Evolutionary conservation across 805 yeast genomes (phyloP), one percentile per base, ranked within the genome.

Genomic region (Kodamaea leandrae): DNA sequence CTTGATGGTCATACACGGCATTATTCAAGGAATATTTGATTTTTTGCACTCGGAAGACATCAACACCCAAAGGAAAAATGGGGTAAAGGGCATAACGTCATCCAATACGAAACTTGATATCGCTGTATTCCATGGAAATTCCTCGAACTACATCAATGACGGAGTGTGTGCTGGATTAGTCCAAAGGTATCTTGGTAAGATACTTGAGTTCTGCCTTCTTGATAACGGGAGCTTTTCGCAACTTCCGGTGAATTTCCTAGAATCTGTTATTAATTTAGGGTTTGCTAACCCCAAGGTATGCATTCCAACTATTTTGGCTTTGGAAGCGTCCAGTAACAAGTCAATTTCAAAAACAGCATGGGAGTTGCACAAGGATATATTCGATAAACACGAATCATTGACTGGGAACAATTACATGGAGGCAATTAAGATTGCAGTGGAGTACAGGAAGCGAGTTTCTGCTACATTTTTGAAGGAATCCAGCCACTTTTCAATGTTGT

Each of bases 91-190:
- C 10, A 65, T 68, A 15, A 41, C 61, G 5, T 66, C 78, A 1
- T 60, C 63, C 10, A 50, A 49, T 1, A 33, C 43, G 2, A 54
- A 58, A 23, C 50, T 74, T 4, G 85, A 77, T 49, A 60, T 71
- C 10, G 71, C 67, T 5, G 75, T 72, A 0, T 76, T 82, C 49
- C 79, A 78, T 50, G 87, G 86, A 0, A 44, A 44, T 17, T 64
- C 78, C 0, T 60, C 67, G 26, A 61, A 72, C 1, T 71, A 76
- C 37, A 63, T 73, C 18, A 74, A 70, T 51, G 93, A 86, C 53
- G 85, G 89, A 10, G 78, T 86, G 0, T 82, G 93, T 55, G 76
- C 91, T 0, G 82, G 85, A 0, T 51, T 88, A 8, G 82, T 80
- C 3, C 87, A 86, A 41, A 62, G 87, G 26, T 86, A 80, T 51